These are phyloP conservation scores for Pleodorina starrii DNA, from an alignment of 139 green algal species.

Conservation along the genomic window DNA sequence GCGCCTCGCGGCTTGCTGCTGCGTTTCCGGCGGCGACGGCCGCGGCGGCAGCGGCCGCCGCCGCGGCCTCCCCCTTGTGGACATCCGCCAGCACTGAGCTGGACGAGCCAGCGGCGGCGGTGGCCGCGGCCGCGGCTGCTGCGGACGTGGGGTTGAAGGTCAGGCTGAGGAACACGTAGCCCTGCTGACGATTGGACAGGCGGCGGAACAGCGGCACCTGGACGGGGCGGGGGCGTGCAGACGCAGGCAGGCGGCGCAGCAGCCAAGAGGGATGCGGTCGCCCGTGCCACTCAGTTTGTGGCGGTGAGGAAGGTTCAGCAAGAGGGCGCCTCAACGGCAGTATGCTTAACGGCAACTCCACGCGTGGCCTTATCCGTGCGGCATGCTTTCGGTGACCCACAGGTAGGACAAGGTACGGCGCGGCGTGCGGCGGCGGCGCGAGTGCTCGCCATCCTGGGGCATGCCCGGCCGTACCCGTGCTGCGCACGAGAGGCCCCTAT, in stretches of 20 bases:
- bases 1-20: background rate
- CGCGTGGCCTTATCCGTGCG: background rate
- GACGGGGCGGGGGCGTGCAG: background rate
- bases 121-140: background rate
- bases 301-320: background rate
- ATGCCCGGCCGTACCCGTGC: too few relatives aligned
- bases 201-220: conserved; percentile 10
- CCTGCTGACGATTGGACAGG: background rate
- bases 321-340: background rate
- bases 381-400: background rate
- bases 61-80: background rate
- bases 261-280: background rate
- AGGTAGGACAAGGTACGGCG: background rate
- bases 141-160: background rate
- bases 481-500: too few relatives aligned
- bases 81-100: background rate
- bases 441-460: too few relatives aligned
- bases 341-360: background rate
- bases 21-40: background rate
- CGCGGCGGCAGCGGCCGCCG: background rate
- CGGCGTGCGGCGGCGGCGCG: background rate
- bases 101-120: background rate
- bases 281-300: background rate
- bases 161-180: background rate
- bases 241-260: background rate